Conservation (phyloP, 1,284 basidiomycete species). For the Cystobasidium sp. region DNA sequence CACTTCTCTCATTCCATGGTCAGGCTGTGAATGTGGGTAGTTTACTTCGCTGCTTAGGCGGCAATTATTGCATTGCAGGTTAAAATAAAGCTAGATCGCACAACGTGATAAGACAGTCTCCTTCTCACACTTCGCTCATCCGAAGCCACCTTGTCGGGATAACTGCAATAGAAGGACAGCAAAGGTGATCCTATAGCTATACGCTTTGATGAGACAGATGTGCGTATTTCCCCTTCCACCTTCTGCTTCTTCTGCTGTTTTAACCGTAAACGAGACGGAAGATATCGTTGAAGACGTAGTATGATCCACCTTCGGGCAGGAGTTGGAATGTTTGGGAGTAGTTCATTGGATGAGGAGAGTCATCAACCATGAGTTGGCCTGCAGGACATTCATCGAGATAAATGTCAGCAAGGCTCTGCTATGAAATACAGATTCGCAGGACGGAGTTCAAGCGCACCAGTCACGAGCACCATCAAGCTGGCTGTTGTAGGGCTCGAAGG, state of each 20-base stretch:
- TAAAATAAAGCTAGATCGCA: no score
- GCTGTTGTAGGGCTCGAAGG: slow-evolving; percentile 70
- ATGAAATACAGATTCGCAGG: no score
- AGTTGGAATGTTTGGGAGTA: slow-evolving; percentile 93
- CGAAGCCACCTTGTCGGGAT: background rate
- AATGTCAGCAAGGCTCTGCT: no score
- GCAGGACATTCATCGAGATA: background rate
- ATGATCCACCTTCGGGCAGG: slow-evolving; percentile 67
- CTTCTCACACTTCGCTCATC: no score
- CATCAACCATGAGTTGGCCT: slow-evolving; percentile 67
- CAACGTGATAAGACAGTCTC: no score
- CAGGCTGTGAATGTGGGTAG: no score
- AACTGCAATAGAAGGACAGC: background rate
- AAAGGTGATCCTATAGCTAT: background rate
- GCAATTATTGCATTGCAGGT: no score
- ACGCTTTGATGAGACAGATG: background rate
- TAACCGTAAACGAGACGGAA: slow-evolving; percentile 51
- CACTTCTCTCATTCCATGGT: no score
- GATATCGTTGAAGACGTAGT: slow-evolving; percentile 49
- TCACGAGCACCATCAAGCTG: slow-evolving; percentile 83
- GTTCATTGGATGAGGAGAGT: slow-evolving; percentile 73
- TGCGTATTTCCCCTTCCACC: background rate
- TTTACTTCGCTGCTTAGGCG: no score
- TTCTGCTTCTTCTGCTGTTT: background rate
- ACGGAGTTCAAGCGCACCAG: no score